Evolutionary conservation across 1,284 basidiomycete species (phyloP).

Genomic region (Cerrena zonata): DNA sequence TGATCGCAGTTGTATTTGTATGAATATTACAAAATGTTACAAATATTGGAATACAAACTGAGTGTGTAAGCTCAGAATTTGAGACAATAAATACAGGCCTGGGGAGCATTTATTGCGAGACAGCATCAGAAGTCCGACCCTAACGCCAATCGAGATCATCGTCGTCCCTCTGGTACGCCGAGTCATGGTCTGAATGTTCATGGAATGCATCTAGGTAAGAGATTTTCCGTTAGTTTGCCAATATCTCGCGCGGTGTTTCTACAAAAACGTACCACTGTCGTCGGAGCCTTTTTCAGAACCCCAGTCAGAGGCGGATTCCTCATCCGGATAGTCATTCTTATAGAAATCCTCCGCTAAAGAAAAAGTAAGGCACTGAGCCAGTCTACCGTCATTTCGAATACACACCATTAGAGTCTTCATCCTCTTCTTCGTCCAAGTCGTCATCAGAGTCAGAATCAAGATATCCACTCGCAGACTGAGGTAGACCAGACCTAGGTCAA

Average conservation of each 20-base stretch:
- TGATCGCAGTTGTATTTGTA: too few relatives aligned
- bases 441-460: constrained; percentile 56
- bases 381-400: constrained; percentile 4
- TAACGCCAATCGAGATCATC: neutral
- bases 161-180: neutral
- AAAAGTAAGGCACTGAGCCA: constrained; percentile 3
- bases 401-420: constrained; percentile 76
- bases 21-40: too few relatives aligned
- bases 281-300: neutral
- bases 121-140: too few relatives aligned
- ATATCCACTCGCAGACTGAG: constrained; percentile 39
- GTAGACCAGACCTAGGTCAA: constrained; percentile 52
- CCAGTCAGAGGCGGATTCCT: constrained; percentile 32
- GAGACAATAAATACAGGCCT: too few relatives aligned
- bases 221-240: neutral
- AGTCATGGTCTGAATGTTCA: constrained; percentile 6
- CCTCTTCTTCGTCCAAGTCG: constrained; percentile 67
- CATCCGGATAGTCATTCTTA: constrained; percentile 76
- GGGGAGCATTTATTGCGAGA: too few relatives aligned
- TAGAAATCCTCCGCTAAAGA: constrained; percentile 71
- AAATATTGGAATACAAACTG: too few relatives aligned
- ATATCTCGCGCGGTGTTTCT: neutral
- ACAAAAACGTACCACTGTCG: constrained; percentile 2
- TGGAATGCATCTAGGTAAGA: constrained; percentile 5
- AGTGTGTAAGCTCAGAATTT: too few relatives aligned